Percentiles rank a stretch among this genome's conserved stretches.
Evolutionary conservation across 192 early-diverging fungal genomes (phyloP).

Genomic region (Dispira parvispora): DNA sequence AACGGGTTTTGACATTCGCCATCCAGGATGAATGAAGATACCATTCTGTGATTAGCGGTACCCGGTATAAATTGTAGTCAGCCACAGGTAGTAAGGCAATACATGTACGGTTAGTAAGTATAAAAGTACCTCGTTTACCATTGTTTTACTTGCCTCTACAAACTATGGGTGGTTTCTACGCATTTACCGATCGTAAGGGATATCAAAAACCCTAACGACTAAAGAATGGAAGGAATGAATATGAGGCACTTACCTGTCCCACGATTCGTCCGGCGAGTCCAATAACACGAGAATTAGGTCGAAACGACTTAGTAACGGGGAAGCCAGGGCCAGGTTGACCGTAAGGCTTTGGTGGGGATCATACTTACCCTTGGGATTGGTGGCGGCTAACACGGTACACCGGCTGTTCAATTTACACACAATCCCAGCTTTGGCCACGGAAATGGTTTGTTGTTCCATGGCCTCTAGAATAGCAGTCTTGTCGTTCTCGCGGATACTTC

Average conservation of each 20-base stretch:
- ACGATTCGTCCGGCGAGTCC: conserved; percentile 40
- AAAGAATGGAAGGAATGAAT: not conserved
- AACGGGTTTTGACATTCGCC: not conserved
- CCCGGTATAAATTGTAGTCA: too few species aligned
- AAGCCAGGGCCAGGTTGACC: conserved; percentile 48
- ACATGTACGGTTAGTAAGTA: too few species aligned
- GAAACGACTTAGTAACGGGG: conserved; percentile 53
- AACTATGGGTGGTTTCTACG: too few species aligned
- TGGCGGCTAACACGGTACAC: conserved; percentile 64
- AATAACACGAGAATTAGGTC: conserved; percentile 55
- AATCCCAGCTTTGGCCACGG: conserved; percentile 60
- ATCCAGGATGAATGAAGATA: conserved; percentile 29
- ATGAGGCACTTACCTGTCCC: conserved; percentile 34
- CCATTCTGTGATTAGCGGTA: conserved; percentile 2
- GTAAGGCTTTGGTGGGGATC: conserved; percentile 37
- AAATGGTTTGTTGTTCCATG: conserved; percentile 76
- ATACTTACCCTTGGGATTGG: conserved; percentile 61
- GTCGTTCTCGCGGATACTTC: conserved; percentile 50
- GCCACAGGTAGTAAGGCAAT: too few species aligned
- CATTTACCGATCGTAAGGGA: too few species aligned
- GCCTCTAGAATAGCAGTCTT: conserved; percentile 62
- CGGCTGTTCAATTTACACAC: conserved; percentile 65
- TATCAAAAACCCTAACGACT: too few species aligned
- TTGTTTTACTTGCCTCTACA: too few species aligned
- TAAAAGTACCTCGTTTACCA: too few species aligned